Base-by-base conservation (phyloP, 768 basidiomycete genomes). In the Rhizopogon sp. region DNA sequence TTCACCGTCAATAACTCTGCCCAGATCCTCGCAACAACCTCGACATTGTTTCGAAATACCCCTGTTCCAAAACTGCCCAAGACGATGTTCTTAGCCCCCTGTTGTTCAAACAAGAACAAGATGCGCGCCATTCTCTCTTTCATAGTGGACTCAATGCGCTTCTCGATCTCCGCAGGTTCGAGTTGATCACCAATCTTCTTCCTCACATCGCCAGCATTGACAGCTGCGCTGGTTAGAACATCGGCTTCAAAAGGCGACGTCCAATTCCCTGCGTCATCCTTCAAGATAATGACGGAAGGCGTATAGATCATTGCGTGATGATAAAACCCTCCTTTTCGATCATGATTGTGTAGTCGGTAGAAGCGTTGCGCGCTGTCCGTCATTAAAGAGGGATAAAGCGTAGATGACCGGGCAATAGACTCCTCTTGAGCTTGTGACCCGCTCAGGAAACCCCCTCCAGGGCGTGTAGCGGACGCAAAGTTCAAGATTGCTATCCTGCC, bases 391-490 rank as follows among this genome's bases (percentile, higher is more conserved):
- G 78, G 72, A 59, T 84, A 88, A 6, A 92, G 70, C 5, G 84
- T 86, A 10, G 88, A 89, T 5, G 87, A 81, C 41, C 89, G 82
- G 10, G 89, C 88, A 61, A 92, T 79, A 39, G 84, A 84, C 66
- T 92, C 89, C 66, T 92, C 90, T 62, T 92, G 89, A 1, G 90
- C 89, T 56, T 83, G 81, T 0, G 87, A 81, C 14, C 89, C 90
- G 53, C 68, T 76, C 55, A 80, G 76, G 68, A 92, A 90, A 6
- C 90, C 90, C 3, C 90, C 88, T 1, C 89, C 88, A 1, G 87
- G 84, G 39, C 82, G 81, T 50, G 79, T 85, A 3, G 89, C 88
- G 1, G 85, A 87, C 2, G 88, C 88, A 62, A 90, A 90, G 64
- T 85, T 90, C 29, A 91, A 79, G 14, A 90, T 69, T 17, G 87